Conservation (phyloP, 2,329 filamentous ascomycete species). For the Fulvia fulva region DNA sequence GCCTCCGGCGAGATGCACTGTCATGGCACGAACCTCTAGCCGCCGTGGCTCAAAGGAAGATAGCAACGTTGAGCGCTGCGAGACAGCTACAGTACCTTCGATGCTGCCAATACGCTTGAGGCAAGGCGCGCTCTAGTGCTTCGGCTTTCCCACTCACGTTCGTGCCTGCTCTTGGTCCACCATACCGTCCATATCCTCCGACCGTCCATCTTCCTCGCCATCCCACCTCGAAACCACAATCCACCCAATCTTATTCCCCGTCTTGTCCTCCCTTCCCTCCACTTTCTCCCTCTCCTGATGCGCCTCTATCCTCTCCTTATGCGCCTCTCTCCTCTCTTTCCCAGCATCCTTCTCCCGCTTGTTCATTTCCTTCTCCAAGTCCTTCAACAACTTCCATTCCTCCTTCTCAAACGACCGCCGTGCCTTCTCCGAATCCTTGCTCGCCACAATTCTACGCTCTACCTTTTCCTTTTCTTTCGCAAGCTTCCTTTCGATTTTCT, state of each 20-base stretch:
- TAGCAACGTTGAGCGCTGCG: no score
- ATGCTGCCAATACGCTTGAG: no score
- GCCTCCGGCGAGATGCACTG: no score
- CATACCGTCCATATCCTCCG: no score
- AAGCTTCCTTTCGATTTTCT: constrained; percentile 8
- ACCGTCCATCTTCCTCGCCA: constrained; percentile 8
- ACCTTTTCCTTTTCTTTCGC: not conserved
- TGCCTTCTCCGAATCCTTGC: constrained; percentile 3
- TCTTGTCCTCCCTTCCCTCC: constrained; percentile 18
- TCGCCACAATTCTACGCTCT: not conserved
- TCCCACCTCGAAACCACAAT: constrained; percentile 23
- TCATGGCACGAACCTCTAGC: no score
- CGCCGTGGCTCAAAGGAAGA: no score
- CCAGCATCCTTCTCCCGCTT: constrained; percentile 10
- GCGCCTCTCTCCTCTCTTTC: constrained; percentile 4
- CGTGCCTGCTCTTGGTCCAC: no score
- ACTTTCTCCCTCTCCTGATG: no score
- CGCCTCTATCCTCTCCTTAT: constrained; percentile 11
- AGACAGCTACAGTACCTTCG: no score
- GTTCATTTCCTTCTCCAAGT: constrained; percentile 9
- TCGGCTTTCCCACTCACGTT: no score
- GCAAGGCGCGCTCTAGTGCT: no score
- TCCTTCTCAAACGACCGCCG: constrained; percentile 10
- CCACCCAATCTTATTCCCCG: constrained; percentile 28
- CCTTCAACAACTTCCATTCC: constrained; percentile 8